A percentile compares a stretch with the other conserved stretches of the same genome.
Evolutionary conservation across 2,329 filamentous ascomycete species (phyloP).

Genomic region (Claviceps africana): DNA sequence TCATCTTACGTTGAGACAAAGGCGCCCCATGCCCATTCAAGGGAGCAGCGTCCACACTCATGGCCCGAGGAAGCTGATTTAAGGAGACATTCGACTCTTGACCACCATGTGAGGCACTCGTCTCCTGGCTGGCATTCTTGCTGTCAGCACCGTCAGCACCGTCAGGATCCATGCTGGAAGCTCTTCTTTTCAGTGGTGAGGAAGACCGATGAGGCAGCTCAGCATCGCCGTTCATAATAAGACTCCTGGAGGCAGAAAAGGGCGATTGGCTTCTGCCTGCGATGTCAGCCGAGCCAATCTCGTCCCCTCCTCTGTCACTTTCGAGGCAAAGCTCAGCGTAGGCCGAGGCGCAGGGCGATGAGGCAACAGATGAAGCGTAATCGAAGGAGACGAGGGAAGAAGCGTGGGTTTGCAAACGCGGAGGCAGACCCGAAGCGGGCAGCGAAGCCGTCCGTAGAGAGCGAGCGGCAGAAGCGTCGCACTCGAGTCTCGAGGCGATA

Average conservation of each 20-base stretch:
- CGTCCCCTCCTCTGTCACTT: conserved; percentile 37
- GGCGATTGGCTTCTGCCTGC: conserved; percentile 37
- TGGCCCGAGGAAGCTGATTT: conserved; percentile 21
- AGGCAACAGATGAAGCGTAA: conserved; percentile 40
- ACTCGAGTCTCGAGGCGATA: conserved; percentile 23
- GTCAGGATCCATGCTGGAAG: conserved; percentile 46
- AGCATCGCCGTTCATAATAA: conserved; percentile 46
- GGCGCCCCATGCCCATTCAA: conserved; percentile 6
- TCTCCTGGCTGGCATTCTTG: conserved; percentile 31
- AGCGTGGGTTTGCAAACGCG: conserved; percentile 33
- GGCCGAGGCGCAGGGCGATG: conserved; percentile 39
- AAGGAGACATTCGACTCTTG: conserved; percentile 9
- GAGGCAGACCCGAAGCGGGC: conserved; percentile 37
- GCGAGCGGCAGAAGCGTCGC: conserved; percentile 15
- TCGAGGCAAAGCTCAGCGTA: conserved; percentile 45
- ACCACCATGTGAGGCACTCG: conserved; percentile 21
- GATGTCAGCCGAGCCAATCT: conserved; percentile 25
- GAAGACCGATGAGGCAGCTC: conserved; percentile 46
- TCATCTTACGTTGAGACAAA: conserved; percentile 3
- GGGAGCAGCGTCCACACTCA: conserved; percentile 27
- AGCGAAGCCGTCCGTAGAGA: conserved; percentile 29
- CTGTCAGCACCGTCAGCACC: conserved; percentile 18
- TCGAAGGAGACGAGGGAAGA: conserved; percentile 31
- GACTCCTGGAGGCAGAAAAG: conserved; percentile 34
- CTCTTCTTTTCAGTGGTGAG: conserved; percentile 49